Evolutionary conservation across 306 rosid genomes (phyloP).

Genomic region (Sesbania bispinosa): DNA sequence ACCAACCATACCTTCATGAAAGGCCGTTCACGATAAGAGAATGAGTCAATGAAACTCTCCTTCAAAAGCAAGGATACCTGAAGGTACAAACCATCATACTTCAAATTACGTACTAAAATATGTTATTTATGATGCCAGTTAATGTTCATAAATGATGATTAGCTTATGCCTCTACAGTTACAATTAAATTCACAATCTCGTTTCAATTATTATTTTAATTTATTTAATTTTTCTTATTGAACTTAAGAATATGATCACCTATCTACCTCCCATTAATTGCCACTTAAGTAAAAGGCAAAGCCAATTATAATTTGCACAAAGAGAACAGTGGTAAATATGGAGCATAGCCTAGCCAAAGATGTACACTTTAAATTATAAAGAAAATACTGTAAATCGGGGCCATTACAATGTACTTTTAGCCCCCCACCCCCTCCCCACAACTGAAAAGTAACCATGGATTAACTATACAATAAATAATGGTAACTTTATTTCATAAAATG

Average conservation of each 20-base stretch:
- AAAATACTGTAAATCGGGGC: too few relatives aligned
- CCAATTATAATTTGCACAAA: neutral
- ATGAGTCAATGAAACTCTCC: slow-evolving; percentile 97
- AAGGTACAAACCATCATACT: slow-evolving; percentile 9
- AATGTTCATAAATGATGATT: neutral
- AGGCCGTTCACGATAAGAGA: slow-evolving; percentile 77
- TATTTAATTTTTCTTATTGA: too few relatives aligned
- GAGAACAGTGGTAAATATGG: neutral
- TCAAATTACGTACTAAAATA: slow-evolving; percentile 12
- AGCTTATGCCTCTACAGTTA: neutral
- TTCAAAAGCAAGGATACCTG: slow-evolving; percentile 96
- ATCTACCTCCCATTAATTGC: neutral
- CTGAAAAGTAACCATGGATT: too few relatives aligned
- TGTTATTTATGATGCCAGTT: slow-evolving; percentile 5
- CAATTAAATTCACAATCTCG: neutral
- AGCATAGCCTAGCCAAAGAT: neutral
- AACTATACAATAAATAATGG: too few relatives aligned
- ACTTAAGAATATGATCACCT: neutral
- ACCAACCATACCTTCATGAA: slow-evolving; percentile 83
- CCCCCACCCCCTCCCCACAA: too few relatives aligned
- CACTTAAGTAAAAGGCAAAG: slow-evolving; percentile 1
- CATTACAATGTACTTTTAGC: too few relatives aligned
- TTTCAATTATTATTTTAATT: neutral
- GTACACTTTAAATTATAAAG: too few relatives aligned
- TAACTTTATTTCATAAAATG: neutral